Percentiles rank a stretch among this genome's conserved stretches.
These are phyloP conservation scores for Limtongozyma cylindracea DNA, from an alignment of 805 yeast genomes.

Conservation along the genomic window DNA sequence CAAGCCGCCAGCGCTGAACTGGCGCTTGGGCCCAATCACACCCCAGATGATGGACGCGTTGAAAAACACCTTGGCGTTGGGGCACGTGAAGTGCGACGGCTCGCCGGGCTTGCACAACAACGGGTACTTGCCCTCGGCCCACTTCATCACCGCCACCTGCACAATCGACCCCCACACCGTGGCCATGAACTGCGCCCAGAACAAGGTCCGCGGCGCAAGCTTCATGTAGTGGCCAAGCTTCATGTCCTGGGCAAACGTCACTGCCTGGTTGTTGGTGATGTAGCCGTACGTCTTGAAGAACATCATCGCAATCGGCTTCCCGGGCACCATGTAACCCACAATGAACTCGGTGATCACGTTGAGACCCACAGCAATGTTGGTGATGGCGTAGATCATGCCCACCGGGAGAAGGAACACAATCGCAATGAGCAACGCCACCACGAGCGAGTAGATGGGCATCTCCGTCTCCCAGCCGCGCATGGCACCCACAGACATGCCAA, in stretches of 20 bases:
- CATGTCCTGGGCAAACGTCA: slow-evolving; percentile 15
- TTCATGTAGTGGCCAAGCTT: slow-evolving; percentile 2
- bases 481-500: slow-evolving; percentile 9
- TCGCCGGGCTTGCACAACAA: slow-evolving; percentile 9
- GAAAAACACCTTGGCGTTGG: slow-evolving; percentile 14
- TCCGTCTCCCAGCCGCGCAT: slow-evolving; percentile 14
- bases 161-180: slow-evolving; percentile 10
- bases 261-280: slow-evolving; percentile 11
- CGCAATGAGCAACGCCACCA: slow-evolving; percentile 13
- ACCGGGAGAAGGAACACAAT: slow-evolving; percentile 13
- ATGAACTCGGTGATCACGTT: slow-evolving; percentile 17
- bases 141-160: neutral
- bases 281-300: neutral
- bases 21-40: slow-evolving; percentile 9
- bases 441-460: slow-evolving; percentile 15
- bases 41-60: slow-evolving; percentile 19
- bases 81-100: slow-evolving; percentile 11
- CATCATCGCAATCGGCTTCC: neutral
- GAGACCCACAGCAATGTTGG: slow-evolving; percentile 13
- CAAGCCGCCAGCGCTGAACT: slow-evolving; percentile 3
- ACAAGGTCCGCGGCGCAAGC: slow-evolving; percentile 12
- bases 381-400: slow-evolving; percentile 11
- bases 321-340: slow-evolving; percentile 16
- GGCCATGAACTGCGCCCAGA: slow-evolving; percentile 16
- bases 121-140: slow-evolving; percentile 1